Base-by-base conservation (phyloP, 352 stramenopile species). In the Phytophthora hibernalis region DNA sequence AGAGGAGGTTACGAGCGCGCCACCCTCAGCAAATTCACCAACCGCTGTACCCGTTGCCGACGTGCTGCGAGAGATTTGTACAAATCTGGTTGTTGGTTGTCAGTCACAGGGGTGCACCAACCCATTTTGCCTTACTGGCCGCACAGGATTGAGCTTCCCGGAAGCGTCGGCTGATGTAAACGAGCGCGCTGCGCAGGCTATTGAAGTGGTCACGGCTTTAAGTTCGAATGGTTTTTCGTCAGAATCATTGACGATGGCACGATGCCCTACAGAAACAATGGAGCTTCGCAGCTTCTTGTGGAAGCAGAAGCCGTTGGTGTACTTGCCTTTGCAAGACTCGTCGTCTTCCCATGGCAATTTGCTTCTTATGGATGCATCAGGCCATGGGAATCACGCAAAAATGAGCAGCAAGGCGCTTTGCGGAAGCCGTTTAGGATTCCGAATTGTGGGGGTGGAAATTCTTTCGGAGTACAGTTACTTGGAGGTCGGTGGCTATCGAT, bases 341-440 rank as follows among this genome's bases (percentile, higher is more conserved):
- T 60, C 66, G 50, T 50, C 58, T 8, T 13, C 45, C n/a, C 37
- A 20, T 15, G 24, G 20, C 12, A 60, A 3, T 6, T 56, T 48
- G 30, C 54, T 59, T 50, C 58, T 92, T 0, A 64, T 87, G 7
- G 85, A 93, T 28, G 64, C 81, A 22, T 93, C 85, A 21, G 79
- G 85, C 8, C 47, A 83, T 47, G 59, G 61, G 3, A 65, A 78
- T 38, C 83, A 92, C 52, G 52, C 54, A 11, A 67, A 0, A 83
- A 79, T 42, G 49, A 26, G 3, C 22, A 61, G 6, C 9, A 49
- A 20, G 80, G 71, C 31, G 67, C 80, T 7, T 54, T 90, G 38
- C 71, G 70, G 16, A 93, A 93, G 28, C 83, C 83, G 16, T 93
- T 92, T 33, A 56, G 53, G 16, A 83, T 91, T 58, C 68, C 76